phyloP scores from a whole-genome alignment of 371 early-diverging fungal species.

The Caulochytrium protostelioides region DNA sequence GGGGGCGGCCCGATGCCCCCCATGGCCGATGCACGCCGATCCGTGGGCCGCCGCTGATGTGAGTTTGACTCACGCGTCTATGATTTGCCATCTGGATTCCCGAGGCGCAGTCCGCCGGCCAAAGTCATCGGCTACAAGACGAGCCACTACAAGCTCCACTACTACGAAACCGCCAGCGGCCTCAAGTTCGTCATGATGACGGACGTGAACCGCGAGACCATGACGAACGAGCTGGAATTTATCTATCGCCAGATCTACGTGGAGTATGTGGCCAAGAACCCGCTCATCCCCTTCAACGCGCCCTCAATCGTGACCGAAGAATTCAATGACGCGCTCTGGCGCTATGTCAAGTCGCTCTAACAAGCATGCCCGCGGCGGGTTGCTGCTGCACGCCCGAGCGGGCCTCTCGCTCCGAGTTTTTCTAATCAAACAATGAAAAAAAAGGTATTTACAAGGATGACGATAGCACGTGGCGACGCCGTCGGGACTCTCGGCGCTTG shows the following conservation, averaged over 20 bases:
- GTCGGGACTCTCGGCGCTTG: too few relatives aligned
- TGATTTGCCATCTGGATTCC: neutral
- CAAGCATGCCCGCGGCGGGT: neutral
- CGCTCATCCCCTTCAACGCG: slow-evolving; percentile 19
- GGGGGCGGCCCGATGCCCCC: too few relatives aligned
- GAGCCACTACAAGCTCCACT: slow-evolving; percentile 64
- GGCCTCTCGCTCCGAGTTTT: too few relatives aligned
- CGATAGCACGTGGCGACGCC: too few relatives aligned
- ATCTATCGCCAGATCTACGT: slow-evolving; percentile 73
- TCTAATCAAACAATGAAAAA: too few relatives aligned
- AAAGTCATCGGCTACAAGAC: slow-evolving; percentile 62
- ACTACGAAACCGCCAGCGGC: slow-evolving; percentile 64
- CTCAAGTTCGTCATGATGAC: slow-evolving; percentile 71
- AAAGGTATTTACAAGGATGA: too few relatives aligned
- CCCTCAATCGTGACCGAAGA: neutral
- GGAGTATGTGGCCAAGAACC: slow-evolving; percentile 69
- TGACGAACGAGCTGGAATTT: slow-evolving; percentile 43
- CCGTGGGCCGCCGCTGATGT: neutral
- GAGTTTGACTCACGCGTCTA: neutral
- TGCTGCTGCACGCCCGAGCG: neutral
- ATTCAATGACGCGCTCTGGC: neutral
- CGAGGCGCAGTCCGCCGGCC: slow-evolving; percentile 5
- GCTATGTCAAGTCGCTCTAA: too few relatives aligned
- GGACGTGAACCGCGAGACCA: slow-evolving; percentile 35
- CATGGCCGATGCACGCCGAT: too few relatives aligned